phyloP scores from a whole-genome alignment of 176 grass and related monocot genomes.

The Tillandsia leiboldiana region DNA sequence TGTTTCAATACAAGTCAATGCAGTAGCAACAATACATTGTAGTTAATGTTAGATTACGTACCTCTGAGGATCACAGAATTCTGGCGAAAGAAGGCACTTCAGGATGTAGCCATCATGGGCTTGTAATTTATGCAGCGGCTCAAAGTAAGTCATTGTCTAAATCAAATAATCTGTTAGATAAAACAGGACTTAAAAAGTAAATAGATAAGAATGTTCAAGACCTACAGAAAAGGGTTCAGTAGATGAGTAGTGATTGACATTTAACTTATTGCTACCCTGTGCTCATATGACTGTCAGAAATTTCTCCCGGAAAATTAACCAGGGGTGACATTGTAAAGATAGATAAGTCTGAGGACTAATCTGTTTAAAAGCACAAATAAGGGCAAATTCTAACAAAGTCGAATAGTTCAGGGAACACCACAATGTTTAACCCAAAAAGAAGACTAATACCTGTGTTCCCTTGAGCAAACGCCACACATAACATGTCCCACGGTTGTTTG shows the following conservation, averaged over 20 bases:
- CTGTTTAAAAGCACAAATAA: no score
- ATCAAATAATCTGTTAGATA: conserved; percentile 11
- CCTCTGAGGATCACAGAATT: conserved; percentile 88
- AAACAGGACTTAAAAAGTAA: no score
- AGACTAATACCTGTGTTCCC: conserved; percentile 42
- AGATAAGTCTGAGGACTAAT: no score
- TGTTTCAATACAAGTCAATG: no score
- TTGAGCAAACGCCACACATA: conserved; percentile 85
- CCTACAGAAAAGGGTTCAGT: no score
- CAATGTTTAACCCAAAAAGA: neutral
- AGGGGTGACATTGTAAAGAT: no score
- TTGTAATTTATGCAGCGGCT: conserved; percentile 78
- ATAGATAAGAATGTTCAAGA: no score
- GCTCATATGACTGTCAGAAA: no score
- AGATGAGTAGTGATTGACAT: no score
- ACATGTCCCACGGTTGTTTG: conserved; percentile 88
- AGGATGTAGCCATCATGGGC: conserved; percentile 80
- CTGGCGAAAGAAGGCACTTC: conserved; percentile 86
- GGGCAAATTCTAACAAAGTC: conserved; percentile 6
- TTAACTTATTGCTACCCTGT: no score
- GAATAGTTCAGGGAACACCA: neutral
- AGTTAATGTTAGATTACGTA: conserved; percentile 4
- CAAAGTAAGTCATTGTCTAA: conserved; percentile 68
- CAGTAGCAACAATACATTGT: no score
- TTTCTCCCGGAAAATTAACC: no score